Base-by-base conservation (phyloP, 257 asterid genomes). In the Linderniella brevidens region DNA sequence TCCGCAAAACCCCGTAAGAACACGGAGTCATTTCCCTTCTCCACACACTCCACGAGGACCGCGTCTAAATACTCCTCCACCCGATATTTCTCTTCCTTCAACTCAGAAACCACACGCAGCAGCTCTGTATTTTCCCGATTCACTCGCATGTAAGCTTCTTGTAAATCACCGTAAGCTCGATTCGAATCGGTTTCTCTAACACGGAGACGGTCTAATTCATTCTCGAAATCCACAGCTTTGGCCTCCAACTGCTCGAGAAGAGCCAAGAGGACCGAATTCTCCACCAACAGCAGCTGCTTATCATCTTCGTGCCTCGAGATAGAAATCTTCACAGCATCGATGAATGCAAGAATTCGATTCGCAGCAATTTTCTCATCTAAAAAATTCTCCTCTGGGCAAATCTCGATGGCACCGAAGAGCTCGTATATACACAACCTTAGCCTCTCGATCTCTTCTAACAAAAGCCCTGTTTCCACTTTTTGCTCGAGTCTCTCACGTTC, bases 401-500 rank as follows among this genome's bases (percentile, higher is more conserved):
- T 63, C 57, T 69, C 95, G 41, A 90, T 64, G 20, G 90, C 74
- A 68, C 59, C 74, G 65, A 76, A 80, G 48, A 85, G 71, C 52
- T 59, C 74, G 70, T 76, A 80, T 41, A 90, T 79, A 46, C 86
- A 73, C 56, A 66, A 57, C 47, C 93, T 71, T 62, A 90, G 70
- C 40, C 81, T 66, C 56, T 77, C 92, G 16, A 85, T 81, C 70
- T 84, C 96, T 50, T 85, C 87, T 55, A 85, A 55, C 52, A 90
- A 43, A 29, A 84, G 54, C 35, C 85, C 98, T 20, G 92, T 62
- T 68, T 90, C 98, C 7, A 85, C 80, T 71, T 90, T 93, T 63
- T 85, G 98, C 76, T 85, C 94, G 29, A 84, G 92, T 56, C 72
- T 81, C 52, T 81, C 96, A 17, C 66, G 71, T 74, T 90, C 96